Percentiles rank a stretch among this genome's conserved stretches.
Evolutionary conservation across 2,329 filamentous ascomycete species (phyloP).

Genomic region (Pseudopithomyces chartarum): DNA sequence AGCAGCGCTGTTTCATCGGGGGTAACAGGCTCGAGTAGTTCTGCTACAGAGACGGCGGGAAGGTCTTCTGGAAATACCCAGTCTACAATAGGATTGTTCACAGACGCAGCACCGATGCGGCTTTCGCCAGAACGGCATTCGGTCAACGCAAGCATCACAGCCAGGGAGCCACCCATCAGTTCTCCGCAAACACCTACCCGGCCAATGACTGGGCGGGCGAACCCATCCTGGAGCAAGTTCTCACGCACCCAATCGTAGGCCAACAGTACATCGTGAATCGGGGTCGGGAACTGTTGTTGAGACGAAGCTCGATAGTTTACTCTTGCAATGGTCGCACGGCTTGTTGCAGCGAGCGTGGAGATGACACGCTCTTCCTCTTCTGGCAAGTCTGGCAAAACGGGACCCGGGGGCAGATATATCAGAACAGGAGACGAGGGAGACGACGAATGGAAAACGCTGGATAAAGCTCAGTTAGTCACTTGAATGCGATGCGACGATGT

Average conservation of each 20-base stretch:
- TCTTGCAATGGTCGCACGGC: conserved; percentile 49
- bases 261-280: conserved; percentile 53
- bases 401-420: conserved; percentile 52
- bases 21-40: conserved; percentile 35
- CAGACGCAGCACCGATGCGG: conserved; percentile 51
- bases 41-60: conserved; percentile 20
- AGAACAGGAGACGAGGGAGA: conserved; percentile 36
- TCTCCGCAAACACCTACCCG: conserved; percentile 54
- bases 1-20: conserved; percentile 38
- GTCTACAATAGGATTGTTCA: conserved; percentile 55
- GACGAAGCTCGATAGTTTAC: conserved; percentile 52
- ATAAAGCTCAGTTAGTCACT: conserved; percentile 12
- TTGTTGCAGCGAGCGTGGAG: conserved; percentile 40
- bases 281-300: conserved; percentile 48
- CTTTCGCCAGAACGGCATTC: conserved; percentile 51
- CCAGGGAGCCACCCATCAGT: conserved; percentile 54
- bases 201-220: conserved; percentile 28
- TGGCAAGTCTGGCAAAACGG: conserved; percentile 31
- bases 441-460: conserved; percentile 41
- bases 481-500: not conserved
- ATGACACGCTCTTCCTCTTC: conserved; percentile 40
- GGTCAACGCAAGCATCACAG: conserved; percentile 55
- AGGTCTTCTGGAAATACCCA: conserved; percentile 51
- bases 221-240: conserved; percentile 38
- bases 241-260: conserved; percentile 55